A percentile compares a stretch with the other conserved stretches of the same genome.
Conservation (phyloP, 1,284 basidiomycete species). For the Paramarasmius palmivorus region DNA sequence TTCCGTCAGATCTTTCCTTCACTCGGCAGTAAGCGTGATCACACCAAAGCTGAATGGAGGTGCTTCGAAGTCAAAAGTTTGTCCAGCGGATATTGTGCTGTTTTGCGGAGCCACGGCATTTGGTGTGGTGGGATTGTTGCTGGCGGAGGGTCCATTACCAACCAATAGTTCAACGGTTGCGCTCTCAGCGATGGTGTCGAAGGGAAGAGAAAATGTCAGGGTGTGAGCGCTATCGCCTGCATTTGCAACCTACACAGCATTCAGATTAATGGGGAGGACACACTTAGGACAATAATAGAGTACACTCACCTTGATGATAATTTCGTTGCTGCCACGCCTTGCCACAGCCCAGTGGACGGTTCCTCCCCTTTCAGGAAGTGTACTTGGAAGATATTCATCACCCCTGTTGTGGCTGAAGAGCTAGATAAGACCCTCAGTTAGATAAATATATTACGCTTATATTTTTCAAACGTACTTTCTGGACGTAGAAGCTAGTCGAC, state of each 20-base stretch:
- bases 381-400: constrained; percentile 64
- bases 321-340: constrained; percentile 37
- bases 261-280: not conserved
- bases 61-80: constrained; percentile 56
- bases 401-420: constrained; percentile 64
- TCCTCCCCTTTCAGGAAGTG: constrained; percentile 47
- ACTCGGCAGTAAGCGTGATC: constrained; percentile 34
- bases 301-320: constrained; percentile 61
- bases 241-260: constrained; percentile 50
- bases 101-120: constrained; percentile 46
- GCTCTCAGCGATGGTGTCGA: constrained; percentile 41
- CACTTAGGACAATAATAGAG: not conserved
- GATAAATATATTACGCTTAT: not conserved
- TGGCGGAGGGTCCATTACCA: constrained; percentile 41
- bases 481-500: constrained; percentile 68
- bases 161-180: constrained; percentile 49
- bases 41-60: constrained; percentile 61
- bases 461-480: constrained; percentile 52
- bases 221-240: constrained; percentile 37
- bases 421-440: constrained; percentile 32
- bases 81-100: constrained; percentile 43
- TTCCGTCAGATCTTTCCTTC: not conserved
- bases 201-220: constrained; percentile 57
- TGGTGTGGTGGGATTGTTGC: constrained; percentile 56
- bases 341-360: constrained; percentile 64